Percentiles rank a stretch among this genome's conserved stretches.
Conservation (phyloP, 495 filamentous ascomycete genomes). For the Trichoderma asperelloides region DNA sequence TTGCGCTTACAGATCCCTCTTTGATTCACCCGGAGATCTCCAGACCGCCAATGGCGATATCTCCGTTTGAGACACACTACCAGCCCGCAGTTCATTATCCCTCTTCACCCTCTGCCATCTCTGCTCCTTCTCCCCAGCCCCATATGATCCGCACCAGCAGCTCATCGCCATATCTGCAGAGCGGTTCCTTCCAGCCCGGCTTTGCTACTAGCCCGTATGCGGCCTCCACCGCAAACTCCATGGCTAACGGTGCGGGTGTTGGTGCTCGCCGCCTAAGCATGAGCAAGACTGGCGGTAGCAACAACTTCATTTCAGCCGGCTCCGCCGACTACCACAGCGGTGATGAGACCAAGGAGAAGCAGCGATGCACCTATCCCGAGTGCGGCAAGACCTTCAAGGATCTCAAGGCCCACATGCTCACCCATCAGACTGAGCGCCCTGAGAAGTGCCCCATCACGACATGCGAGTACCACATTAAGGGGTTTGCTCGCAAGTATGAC, state of each 20-base stretch:
- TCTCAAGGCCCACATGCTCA: constrained; percentile 91
- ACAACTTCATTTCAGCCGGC: constrained; percentile 23
- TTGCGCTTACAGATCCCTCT: constrained; percentile 31
- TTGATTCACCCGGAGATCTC: constrained; percentile 40
- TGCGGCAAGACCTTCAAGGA: constrained; percentile 89
- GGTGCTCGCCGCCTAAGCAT: constrained; percentile 34
- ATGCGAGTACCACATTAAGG: constrained; percentile 93
- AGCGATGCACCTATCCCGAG: constrained; percentile 68
- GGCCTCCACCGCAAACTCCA: not conserved
- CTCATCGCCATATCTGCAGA: constrained; percentile 36
- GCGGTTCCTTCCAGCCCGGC: constrained; percentile 18
- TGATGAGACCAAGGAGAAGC: constrained; percentile 57
- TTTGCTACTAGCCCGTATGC: constrained; percentile 5
- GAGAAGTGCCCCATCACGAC: constrained; percentile 95
- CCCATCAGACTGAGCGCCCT: constrained; percentile 85
- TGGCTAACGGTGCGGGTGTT: not conserved
- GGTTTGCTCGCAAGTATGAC: constrained; percentile 96
- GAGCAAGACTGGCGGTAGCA: constrained; percentile 45
- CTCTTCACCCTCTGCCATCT: constrained; percentile 33
- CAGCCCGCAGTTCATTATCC: constrained; percentile 34
- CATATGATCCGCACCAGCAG: constrained; percentile 29
- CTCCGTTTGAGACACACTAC: constrained; percentile 33
- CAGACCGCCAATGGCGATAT: constrained; percentile 30
- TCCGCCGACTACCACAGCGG: constrained; percentile 50
- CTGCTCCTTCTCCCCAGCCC: constrained; percentile 32